Conservation (phyloP, 2,329 filamentous ascomycete species). For the Pseudohalonectria lignicola region DNA sequence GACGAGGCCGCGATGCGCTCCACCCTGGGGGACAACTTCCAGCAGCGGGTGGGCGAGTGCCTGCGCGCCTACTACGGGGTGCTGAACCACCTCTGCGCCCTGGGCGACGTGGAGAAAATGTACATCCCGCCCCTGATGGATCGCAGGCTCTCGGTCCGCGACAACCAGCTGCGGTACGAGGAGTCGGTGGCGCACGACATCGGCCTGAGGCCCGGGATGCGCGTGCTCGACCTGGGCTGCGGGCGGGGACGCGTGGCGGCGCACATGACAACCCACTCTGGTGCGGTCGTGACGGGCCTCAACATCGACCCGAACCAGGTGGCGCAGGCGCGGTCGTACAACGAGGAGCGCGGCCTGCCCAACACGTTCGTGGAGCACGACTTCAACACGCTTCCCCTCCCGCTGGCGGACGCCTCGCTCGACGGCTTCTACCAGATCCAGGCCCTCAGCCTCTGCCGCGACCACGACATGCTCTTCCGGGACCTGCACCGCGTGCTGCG, state of each 20-base stretch:
- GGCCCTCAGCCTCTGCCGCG: conserved; percentile 41
- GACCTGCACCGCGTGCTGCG: conserved; percentile 38
- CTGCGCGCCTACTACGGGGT: conserved; percentile 41
- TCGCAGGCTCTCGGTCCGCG: conserved; percentile 32
- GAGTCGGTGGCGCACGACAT: conserved; percentile 36
- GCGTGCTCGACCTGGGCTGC: conserved; percentile 39
- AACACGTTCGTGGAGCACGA: conserved; percentile 38
- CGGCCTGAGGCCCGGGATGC: conserved; percentile 29
- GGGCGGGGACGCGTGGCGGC: conserved; percentile 41
- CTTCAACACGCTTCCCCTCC: conserved; percentile 39
- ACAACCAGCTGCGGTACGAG: conserved; percentile 42
- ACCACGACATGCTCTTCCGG: conserved; percentile 30
- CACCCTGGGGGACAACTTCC: conserved; percentile 35
- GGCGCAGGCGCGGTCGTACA: conserved; percentile 31
- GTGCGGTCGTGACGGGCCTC: conserved; percentile 35
- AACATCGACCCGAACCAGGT: conserved; percentile 44
- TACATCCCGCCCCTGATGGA: conserved; percentile 45
- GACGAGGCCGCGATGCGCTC: conserved; percentile 35
- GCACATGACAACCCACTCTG: conserved; percentile 34
- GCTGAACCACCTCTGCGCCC: conserved; percentile 41
- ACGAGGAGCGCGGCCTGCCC: conserved; percentile 26
- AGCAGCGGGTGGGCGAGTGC: conserved; percentile 36
- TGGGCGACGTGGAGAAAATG: conserved; percentile 47
- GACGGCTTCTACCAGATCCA: conserved; percentile 47
- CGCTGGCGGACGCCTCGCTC: conserved; percentile 35